Evolutionary conservation across 179 eudicot species (phyloP), one percentile per base, ranked within the genome.

Genomic region (Sideroxylon spinosum): DNA sequence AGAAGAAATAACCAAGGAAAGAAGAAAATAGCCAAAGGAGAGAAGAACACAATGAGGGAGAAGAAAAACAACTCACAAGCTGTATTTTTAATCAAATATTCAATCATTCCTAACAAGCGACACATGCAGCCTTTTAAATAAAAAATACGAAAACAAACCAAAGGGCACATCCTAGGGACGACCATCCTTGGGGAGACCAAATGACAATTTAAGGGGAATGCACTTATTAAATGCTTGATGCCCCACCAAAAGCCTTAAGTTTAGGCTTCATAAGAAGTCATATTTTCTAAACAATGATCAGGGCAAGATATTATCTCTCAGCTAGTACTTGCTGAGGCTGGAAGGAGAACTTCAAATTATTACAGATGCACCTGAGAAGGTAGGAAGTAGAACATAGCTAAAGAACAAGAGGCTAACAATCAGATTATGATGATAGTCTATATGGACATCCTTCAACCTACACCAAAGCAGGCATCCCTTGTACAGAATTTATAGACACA

Each of bases 381-480:
- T 72, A 23, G 75, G 48, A 28, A 52, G 14, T 14, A 48, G 63
- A 44, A 16, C 23, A 28, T 10, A 55, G 11, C 8, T 17, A 72
- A 61, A 72, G 49, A 72, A 72, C 25, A 17, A 56, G 26, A 73
- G 76, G 20, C 25, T 16, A 73, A 29, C 46, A 25, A 26, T 26
- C 6, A 7, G 37, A 73, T 32, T 32, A 32, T 28, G 9, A 16
- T 25, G 17, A 17, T 50, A 72, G 50, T 26, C 49, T n/a, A 73
- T 23, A 74, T 7, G 28, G 28, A 57, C 28, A 74, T 74, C 66
- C 66, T 74, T 59, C 76, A 73, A 73, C 49, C 48, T 8, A 20
- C n/a, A 11, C 48, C 22, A 53, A 72, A 72, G 74, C 29, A 52
- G 75, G 46, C 48, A 53, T 72, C 48, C 62, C 74, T 71, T 71